A percentile compares a stretch with the other conserved stretches of the same genome.
Conservation (phyloP, 192 early-diverging fungal genomes). For the Spinellus fusiger region DNA sequence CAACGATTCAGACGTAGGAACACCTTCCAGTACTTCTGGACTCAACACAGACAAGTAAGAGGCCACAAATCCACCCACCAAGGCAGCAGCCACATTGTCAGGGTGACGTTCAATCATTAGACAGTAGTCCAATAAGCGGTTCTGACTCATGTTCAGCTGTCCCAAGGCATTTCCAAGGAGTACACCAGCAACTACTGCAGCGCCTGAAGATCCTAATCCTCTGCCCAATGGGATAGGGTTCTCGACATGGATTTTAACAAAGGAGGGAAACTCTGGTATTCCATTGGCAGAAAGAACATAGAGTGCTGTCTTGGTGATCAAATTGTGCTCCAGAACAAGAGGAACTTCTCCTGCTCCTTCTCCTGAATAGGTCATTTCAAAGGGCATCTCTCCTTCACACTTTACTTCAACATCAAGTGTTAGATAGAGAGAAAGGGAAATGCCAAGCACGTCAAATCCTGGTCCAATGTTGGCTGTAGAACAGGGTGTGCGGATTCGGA, state of each 20-base stretch:
- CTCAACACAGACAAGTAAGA: slow-evolving; percentile 67
- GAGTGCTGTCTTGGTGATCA: slow-evolving; percentile 89
- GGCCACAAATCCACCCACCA: slow-evolving; percentile 93
- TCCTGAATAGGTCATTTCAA: slow-evolving; percentile 56
- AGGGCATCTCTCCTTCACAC: slow-evolving; percentile 2
- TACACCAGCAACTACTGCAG: slow-evolving; percentile 93
- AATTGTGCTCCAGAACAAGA: slow-evolving; percentile 70
- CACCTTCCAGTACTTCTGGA: slow-evolving; percentile 34
- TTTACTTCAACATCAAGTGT: slow-evolving; percentile 49
- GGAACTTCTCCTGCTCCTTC: slow-evolving; percentile 73
- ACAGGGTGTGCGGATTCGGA: slow-evolving; percentile 80
- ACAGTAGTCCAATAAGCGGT: slow-evolving; percentile 87
- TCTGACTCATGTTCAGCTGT: slow-evolving; percentile 55
- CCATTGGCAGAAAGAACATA: slow-evolving; percentile 78
- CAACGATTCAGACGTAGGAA: slow-evolving; percentile 46
- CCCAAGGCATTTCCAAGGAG: slow-evolving; percentile 74
- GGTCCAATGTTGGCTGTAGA: slow-evolving; percentile 98
- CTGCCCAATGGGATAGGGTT: slow-evolving; percentile 95
- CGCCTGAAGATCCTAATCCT: slow-evolving; percentile 94
- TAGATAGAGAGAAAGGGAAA: slow-evolving; percentile 85
- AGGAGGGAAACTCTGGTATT: slow-evolving; percentile 50
- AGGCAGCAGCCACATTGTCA: slow-evolving; percentile 91
- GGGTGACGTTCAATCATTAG: slow-evolving; percentile 95
- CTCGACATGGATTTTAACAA: slow-evolving; percentile 67
- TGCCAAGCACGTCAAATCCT: slow-evolving; percentile 94